A percentile compares a stretch with the other conserved stretches of the same genome.
These are phyloP conservation scores for Exserohilum rostratum DNA, from an alignment of 2,329 filamentous ascomycete genomes.

Conservation along the genomic window DNA sequence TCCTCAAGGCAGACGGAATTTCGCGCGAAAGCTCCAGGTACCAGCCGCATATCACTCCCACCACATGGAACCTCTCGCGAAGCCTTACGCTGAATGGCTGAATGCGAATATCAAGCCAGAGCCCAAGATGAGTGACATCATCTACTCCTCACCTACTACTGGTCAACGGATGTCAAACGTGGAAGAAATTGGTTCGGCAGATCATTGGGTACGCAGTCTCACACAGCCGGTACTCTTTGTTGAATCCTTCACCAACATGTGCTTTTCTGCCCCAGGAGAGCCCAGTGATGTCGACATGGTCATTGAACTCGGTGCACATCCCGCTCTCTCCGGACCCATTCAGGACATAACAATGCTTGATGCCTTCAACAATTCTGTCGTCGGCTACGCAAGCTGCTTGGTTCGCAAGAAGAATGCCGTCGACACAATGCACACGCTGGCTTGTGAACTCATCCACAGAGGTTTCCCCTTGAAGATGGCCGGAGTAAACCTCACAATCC, in stretches of 20 bases:
- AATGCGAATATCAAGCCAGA: conserved; percentile 14
- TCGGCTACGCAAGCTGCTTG: background rate
- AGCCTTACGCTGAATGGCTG: conserved; percentile 2
- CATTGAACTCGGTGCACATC: background rate
- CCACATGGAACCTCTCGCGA: conserved; percentile 46
- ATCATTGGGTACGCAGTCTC: background rate
- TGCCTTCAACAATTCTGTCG: background rate
- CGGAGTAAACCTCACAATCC: background rate
- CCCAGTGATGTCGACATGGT: background rate
- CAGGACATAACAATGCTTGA: background rate
- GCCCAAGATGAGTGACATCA: background rate
- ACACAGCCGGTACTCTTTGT: background rate
- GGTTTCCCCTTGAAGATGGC: background rate
- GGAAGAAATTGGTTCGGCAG: background rate
- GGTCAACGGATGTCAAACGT: background rate
- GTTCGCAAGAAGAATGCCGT: background rate
- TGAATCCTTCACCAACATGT: background rate
- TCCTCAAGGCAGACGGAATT: conserved; percentile 45
- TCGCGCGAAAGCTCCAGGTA: conserved; percentile 49
- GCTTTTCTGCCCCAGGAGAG: background rate
- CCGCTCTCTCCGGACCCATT: background rate
- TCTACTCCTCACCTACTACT: background rate
- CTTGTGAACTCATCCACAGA: background rate
- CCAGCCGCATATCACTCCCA: conserved; percentile 54
- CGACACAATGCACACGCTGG: background rate